Percentiles rank a stretch among this genome's conserved stretches.
Conservation (phyloP, 208 protist genomes). For the Borovskyia barvae region DNA sequence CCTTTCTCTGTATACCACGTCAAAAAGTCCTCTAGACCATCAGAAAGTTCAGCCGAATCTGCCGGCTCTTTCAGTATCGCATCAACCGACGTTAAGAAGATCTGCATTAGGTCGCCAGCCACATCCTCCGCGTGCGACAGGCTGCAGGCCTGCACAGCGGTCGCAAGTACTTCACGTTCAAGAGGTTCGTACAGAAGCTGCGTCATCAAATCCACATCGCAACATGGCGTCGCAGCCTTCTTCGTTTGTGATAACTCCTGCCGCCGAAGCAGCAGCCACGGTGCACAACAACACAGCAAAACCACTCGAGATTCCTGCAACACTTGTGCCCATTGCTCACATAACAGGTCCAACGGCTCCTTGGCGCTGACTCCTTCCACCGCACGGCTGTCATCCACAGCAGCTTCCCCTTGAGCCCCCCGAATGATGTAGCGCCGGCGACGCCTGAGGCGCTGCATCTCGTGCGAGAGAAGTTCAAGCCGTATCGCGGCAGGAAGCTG, state of each 20-base stretch:
- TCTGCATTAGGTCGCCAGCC: constrained; percentile 12
- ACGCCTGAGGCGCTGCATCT: constrained; percentile 7
- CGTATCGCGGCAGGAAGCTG: constrained; percentile 12
- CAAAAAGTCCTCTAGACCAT: neutral
- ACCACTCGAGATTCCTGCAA: constrained; percentile 13
- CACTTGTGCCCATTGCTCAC: constrained; percentile 2
- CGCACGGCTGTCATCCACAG: neutral
- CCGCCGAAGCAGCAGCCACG: constrained; percentile 10
- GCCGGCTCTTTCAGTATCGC: neutral
- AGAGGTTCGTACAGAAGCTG: neutral
- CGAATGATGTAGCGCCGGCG: neutral
- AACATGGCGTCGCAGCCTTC: neutral
- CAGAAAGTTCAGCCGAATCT: neutral
- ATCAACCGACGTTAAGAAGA: constrained; percentile 15
- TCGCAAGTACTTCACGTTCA: constrained; percentile 13
- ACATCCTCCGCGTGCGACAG: constrained; percentile 12
- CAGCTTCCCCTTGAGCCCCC: neutral
- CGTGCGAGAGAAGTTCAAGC: constrained; percentile 9
- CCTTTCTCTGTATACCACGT: constrained; percentile 18
- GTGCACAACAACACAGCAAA: constrained; percentile 13
- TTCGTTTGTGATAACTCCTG: neutral
- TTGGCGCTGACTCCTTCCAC: too few relatives aligned
- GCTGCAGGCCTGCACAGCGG: constrained; percentile 7
- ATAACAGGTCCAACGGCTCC: neutral
- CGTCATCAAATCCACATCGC: too few relatives aligned